phyloP scores from a whole-genome alignment of 2,329 filamentous ascomycete species.

The Colletotrichum echinochloae region DNA sequence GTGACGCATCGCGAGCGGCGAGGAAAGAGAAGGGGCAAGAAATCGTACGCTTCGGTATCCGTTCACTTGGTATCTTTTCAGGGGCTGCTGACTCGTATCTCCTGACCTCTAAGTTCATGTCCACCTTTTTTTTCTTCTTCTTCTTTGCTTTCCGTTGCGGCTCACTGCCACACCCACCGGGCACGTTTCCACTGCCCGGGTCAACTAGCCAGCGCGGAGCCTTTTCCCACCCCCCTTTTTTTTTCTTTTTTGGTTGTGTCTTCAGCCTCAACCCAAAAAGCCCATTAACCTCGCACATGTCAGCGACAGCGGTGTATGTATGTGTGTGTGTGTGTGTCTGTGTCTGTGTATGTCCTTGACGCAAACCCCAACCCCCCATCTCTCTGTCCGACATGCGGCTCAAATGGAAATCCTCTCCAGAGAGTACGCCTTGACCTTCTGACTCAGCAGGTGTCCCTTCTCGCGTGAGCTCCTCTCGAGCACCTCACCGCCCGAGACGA shows the following conservation, averaged over 20 bases:
- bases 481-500: constrained; percentile 77
- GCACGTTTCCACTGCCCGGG: constrained; percentile 12
- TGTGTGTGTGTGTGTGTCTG: constrained; percentile 6
- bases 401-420: constrained; percentile 81
- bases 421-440: constrained; percentile 85
- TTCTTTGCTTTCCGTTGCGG: background rate
- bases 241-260: background rate
- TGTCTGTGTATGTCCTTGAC: constrained; percentile 1
- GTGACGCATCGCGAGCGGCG: background rate
- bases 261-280: constrained; percentile 33
- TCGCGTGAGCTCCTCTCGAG: constrained; percentile 77
- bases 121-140: background rate
- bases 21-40: background rate
- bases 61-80: constrained; percentile 39
- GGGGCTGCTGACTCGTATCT: constrained; percentile 9
- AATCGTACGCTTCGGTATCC: constrained; percentile 36
- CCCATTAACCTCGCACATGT: constrained; percentile 24
- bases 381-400: constrained; percentile 42
- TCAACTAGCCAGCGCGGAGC: constrained; percentile 10
- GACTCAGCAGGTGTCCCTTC: constrained; percentile 81
- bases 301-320: background rate
- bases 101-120: constrained; percentile 6
- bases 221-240: constrained; percentile 6
- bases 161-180: constrained; percentile 8
- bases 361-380: background rate